These are phyloP conservation scores for Debaryomyces hansenii DNA, from an alignment of 805 yeast genomes.

Conservation along the genomic window DNA sequence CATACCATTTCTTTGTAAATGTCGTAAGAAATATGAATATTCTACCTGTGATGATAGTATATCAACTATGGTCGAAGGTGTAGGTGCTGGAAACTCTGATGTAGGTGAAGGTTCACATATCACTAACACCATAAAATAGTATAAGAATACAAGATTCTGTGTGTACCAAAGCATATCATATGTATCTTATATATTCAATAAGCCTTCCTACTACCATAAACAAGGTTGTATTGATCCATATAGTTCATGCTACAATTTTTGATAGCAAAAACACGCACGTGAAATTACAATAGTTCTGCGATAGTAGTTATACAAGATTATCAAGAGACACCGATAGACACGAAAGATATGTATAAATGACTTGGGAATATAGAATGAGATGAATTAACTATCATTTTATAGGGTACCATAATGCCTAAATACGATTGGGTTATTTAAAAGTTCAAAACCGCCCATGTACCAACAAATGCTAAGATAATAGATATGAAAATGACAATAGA, in stretches of 20 bases:
- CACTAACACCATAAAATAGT: neutral
- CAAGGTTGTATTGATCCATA: too few species aligned
- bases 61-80: slow-evolving; percentile 59
- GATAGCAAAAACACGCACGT: too few species aligned
- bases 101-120: neutral
- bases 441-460: slow-evolving; percentile 52
- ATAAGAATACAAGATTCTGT: neutral
- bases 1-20: slow-evolving; percentile 61
- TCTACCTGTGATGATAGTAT: slow-evolving; percentile 65
- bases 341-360: too few species aligned
- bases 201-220: too few species aligned
- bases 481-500: slow-evolving; percentile 46
- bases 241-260: too few species aligned
- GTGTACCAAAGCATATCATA: neutral
- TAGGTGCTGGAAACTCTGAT: slow-evolving; percentile 12
- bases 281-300: too few species aligned
- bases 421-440: slow-evolving; percentile 4
- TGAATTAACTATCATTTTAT: too few species aligned
- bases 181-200: too few species aligned
- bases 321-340: too few species aligned
- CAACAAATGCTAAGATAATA: slow-evolving; percentile 51
- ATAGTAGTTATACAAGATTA: too few species aligned
- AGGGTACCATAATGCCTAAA: too few species aligned
- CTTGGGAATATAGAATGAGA: too few species aligned
- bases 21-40: slow-evolving; percentile 61